Conservation (phyloP, 306 rosid genomes). For the Styphnolobium japonicum region DNA sequence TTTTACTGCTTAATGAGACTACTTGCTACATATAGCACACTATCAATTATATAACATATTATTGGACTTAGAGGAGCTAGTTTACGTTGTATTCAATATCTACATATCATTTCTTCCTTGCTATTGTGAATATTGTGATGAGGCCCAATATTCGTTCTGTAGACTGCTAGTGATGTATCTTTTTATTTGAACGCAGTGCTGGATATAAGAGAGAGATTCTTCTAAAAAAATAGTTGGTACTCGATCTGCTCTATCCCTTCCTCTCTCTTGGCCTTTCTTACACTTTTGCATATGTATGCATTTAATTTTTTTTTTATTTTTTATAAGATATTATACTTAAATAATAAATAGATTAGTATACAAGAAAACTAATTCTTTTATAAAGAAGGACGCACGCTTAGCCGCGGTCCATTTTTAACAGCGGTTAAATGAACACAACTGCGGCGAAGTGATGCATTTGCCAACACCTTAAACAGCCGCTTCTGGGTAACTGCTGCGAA, state of each 20-base stretch:
- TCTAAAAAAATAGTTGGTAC: slow-evolving; percentile 80
- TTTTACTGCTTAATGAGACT: not conserved
- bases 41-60: not conserved
- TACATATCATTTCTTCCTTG: slow-evolving; percentile 10
- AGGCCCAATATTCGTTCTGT: not conserved
- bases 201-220: slow-evolving; percentile 80
- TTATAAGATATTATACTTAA: too few relatives aligned
- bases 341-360: too few relatives aligned
- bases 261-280: not conserved
- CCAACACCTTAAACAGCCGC: too few relatives aligned
- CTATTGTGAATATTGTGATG: not conserved
- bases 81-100: not conserved
- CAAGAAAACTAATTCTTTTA: too few relatives aligned
- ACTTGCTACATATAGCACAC: not conserved
- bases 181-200: slow-evolving; percentile 66
- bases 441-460: too few relatives aligned
- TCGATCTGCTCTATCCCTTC: slow-evolving; percentile 7
- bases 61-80: slow-evolving; percentile 16
- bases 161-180: not conserved
- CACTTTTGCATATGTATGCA: not conserved
- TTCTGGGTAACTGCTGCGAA: too few relatives aligned
- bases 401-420: too few relatives aligned
- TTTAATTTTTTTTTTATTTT: too few relatives aligned
- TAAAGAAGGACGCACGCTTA: too few relatives aligned
- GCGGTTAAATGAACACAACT: too few relatives aligned